Base-by-base conservation (phyloP, 805 yeast species). In the Sugiyamaella smithiae region DNA sequence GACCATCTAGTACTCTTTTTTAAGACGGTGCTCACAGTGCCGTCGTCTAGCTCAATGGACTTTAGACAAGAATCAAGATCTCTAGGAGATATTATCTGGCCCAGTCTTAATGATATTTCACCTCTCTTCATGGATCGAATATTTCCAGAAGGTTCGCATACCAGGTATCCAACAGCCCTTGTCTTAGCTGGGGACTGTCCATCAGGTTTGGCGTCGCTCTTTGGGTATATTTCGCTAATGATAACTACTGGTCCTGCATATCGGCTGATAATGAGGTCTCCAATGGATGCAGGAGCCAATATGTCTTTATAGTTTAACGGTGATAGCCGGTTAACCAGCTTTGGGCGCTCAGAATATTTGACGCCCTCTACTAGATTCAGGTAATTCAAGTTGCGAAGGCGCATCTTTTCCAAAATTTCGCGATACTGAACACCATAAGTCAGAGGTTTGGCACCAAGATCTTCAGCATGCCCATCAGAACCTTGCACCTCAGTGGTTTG, bases 101-200 rank as follows among this genome's bases (percentile, higher is more conserved):
- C 49, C 41, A 45, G 14, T 5, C 48, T 36, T 20, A 52, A 36
- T 12, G 32, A 5, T 8, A 52, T 29, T 2, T 43, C 49, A n/a
- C 42, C 20, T 11, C 35, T 41, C 9, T 33, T 40, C 7, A 52
- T 16, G n/a, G 22, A 26, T 4, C 31, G 42, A 7, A 52, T 14
- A 5, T 38, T 28, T 14, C 55, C 55, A 1, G 55, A 37, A 20
- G 49, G 23, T 14, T 37, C 42, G 23, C 52, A 52, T 11, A 43
- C 49, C 2, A 43, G 17, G 40, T 17, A 52, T 22, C 40, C 43
- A 24, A 37, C 37, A 4, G 11, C 32, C 12, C 26, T n/a, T n/a
- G 12, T 20, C 14, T n/a, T 28, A 11, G 23, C 43, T 16, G 17
- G 43, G 25, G 7, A n/a, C 33, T 25, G 22, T 2, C 19, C 16